Conservation (phyloP, 768 basidiomycete genomes). For the Hericium rajendrae region DNA sequence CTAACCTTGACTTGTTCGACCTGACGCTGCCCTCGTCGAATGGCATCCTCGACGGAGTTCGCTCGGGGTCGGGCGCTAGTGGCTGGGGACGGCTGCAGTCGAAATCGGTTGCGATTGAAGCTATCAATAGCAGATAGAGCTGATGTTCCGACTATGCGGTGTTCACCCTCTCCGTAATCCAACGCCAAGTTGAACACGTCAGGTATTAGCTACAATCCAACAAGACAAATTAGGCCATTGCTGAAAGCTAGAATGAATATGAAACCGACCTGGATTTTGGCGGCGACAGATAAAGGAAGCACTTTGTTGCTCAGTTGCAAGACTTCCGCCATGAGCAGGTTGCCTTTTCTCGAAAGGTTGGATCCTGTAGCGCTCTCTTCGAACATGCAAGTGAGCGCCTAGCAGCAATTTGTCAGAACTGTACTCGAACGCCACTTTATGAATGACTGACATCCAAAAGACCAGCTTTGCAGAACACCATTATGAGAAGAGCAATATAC, state of each 20-base stretch:
- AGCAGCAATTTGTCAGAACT: background rate
- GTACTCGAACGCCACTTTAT: too few relatives aligned
- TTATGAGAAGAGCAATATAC: constrained; percentile 77
- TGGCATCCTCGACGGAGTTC: constrained; percentile 76
- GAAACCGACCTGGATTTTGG: constrained; percentile 64
- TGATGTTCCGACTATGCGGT: constrained; percentile 75
- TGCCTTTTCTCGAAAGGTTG: constrained; percentile 80
- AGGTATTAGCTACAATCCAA: constrained; percentile 56
- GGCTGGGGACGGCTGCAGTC: constrained; percentile 48
- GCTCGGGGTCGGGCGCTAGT: constrained; percentile 58
- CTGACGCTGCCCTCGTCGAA: constrained; percentile 81
- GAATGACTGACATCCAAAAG: constrained; percentile 61
- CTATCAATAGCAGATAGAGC: constrained; percentile 85
- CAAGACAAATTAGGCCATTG: too few relatives aligned
- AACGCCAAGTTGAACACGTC: constrained; percentile 78
- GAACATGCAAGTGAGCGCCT: constrained; percentile 82
- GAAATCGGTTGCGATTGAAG: constrained; percentile 80
- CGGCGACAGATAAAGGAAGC: constrained; percentile 72
- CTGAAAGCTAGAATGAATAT: background rate
- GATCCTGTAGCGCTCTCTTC: constrained; percentile 70
- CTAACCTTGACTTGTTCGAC: constrained; percentile 87
- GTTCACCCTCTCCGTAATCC: constrained; percentile 65
- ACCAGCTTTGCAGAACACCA: constrained; percentile 81
- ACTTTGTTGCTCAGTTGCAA: constrained; percentile 83
- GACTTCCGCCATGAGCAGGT: constrained; percentile 83